Evolutionary conservation across 2,329 filamentous ascomycete species (phyloP), one percentile per base, ranked within the genome.

Genomic region (Nemania diffusa): DNA sequence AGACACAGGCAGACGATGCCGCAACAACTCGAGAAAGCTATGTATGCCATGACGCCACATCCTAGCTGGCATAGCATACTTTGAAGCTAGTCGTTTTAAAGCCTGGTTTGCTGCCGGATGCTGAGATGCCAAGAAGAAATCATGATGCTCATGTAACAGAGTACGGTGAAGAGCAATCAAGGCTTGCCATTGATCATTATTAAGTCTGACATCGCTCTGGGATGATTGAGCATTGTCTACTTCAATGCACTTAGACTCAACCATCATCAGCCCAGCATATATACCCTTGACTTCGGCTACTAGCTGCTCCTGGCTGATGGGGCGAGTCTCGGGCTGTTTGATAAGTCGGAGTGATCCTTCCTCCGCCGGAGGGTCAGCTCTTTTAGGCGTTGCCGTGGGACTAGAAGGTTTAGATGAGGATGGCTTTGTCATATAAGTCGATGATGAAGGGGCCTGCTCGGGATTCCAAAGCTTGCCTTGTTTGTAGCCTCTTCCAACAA

Each of bases 41-140:
- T 97, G 93, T 3, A 98, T 97, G 0, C 92, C 95, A 73, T 97
- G 92, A 0, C 93, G 86, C 96, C 96, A 98, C 92, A 98, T 96
- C 0, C 95, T 84, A 0, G 92, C 93, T 0, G 95, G 94, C 93
- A 98, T 97, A 0, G 90, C 89, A 72, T 97, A 97, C 68, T 96
- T 96, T 0, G 86, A 85, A 0, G 94, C 91, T 0, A 97, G 79
- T 0, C 88, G 83, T 2, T 87, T 85, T 0, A 98, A 77, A 0
- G 90, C 88, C 0, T 84, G 84, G 26, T 86, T 92, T 0, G 93
- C 92, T 0, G 90, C 91, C 0, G 93, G 94, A 74, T 98, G 94
- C 72, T 97, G 94, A 0, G 89, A 92, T 0, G 94, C 94, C 0
- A 97, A 82, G 65, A 97, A 94, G 73, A 95, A 95, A 68, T 95